These are phyloP conservation scores for Elongisporangium prolatum DNA, from an alignment of 352 stramenopile species.

Conservation along the genomic window DNA sequence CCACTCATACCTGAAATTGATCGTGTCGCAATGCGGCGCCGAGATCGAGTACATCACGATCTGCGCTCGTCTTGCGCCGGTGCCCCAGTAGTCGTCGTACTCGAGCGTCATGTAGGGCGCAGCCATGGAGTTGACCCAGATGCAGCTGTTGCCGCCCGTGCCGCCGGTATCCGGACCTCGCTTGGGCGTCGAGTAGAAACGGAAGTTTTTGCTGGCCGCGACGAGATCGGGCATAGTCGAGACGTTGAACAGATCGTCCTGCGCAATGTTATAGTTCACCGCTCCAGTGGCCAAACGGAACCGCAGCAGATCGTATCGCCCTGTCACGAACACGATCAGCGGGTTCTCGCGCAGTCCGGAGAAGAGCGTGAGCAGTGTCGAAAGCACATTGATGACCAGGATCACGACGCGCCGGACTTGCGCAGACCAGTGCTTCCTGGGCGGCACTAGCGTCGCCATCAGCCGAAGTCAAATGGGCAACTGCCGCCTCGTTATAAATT, in stretches of 20 bases:
- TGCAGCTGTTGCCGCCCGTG: background rate
- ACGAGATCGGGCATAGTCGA: background rate
- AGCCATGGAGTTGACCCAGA: background rate
- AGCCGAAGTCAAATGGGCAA: too few species aligned
- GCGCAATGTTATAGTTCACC: background rate
- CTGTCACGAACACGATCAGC: constrained; percentile 10
- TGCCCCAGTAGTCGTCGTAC: constrained; percentile 27
- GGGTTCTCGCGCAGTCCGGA: constrained; percentile 26
- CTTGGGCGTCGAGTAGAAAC: background rate
- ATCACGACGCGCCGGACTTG: constrained; percentile 7
- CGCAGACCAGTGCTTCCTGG: background rate
- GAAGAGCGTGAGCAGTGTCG: constrained; percentile 22
- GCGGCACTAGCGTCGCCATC: too few species aligned
- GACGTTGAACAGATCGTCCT: background rate
- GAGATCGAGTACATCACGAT: constrained; percentile 41
- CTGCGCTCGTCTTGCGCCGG: constrained; percentile 12
- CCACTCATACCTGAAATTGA: constrained; percentile 14
- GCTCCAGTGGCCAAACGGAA: background rate
- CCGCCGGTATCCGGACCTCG: background rate
- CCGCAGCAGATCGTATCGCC: constrained; percentile 14
- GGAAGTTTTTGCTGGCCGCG: background rate
- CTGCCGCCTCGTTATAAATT: background rate
- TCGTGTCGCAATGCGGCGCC: constrained; percentile 17
- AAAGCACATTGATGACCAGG: constrained; percentile 12
- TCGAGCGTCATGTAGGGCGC: constrained; percentile 16